Base-by-base conservation (phyloP, 768 basidiomycete species). In the Sarcomyxa edulis region DNA sequence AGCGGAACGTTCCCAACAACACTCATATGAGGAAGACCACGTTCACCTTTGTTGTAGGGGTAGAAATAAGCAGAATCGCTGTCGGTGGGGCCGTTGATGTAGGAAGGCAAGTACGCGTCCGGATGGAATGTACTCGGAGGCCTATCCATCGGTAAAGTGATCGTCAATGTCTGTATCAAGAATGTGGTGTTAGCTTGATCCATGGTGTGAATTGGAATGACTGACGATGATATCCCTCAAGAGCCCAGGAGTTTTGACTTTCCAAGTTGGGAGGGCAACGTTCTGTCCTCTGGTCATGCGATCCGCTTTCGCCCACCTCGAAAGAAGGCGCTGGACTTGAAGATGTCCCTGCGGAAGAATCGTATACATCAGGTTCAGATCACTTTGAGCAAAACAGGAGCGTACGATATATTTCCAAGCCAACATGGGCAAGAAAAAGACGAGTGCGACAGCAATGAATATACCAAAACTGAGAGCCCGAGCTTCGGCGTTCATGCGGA, bases 391-490 rank as follows among this genome's bases (percentile, higher is more conserved):
- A 32, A 14, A 11, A 12, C 22, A 28, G 25, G 21, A n/a, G 64
- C 68, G 27, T 28, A 67, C 62, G 39, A 60, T 43, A 23, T 50
- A 60, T 45, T 78, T 78, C 73, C 74, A 78, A 16, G 67, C 29
- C 27, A 62, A 31, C 28, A 73, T 50, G 5, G 75, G 76, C 3
- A 54, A 27, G 31, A 59, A 51, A 49, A 74, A 60, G 35, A 74
- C 27, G 18, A 67, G 18, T 37, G 65, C 43, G 14, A 61, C 49
- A 11, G 52, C 71, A 32, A 74, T n/a, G 16, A 58, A 62, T 18
- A 65, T 49, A 5, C 48, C 65, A 24, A 71, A 43, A 14, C 57
- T 52, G 24, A 63, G 55, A 10, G 58, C 50, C 16, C 68, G 65
- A 10, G 66, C 61, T 38, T 67, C 36, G 53, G 56, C 56, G 40